Base-by-base conservation (phyloP, 164 flowering plant genomes). In the Santalum album region DNA sequence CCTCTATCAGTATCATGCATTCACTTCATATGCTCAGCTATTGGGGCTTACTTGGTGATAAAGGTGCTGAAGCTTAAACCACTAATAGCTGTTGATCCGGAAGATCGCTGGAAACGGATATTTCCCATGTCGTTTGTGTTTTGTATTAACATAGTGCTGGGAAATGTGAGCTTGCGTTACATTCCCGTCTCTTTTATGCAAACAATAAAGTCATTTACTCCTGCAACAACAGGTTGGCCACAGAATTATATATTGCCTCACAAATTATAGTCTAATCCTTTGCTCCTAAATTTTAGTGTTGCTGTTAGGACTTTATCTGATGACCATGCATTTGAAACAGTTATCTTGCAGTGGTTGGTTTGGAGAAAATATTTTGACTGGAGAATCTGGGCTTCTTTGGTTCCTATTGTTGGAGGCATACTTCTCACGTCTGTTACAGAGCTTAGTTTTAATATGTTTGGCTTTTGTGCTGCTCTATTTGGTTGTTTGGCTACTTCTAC, bases 151-250 rank as follows among this genome's bases (percentile, higher is more conserved):
- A 92, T 92, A 57, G 96, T 89, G 32, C 51, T 92, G 72, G 98
- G 98, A 49, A 92, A 92, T 71, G 89, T 88, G 53, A 91, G 98
- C 81, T 71, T 91, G 24, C 81, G 98, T 9, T 91, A 82, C 68
- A 88, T 91, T 57, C 98, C 98, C 40, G 98, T 91, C 48, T 91
- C 98, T 22, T 91, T 91, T 65, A 91, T 91, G 98, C 98, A 91
- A 71, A 91, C 98, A 10, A 88, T 91, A 53, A 91, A 91, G 72
- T 91, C 98, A 0, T 91, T 91, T 65, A 91, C 96, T 60, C 98
- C 98, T 58, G 98, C 98, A 62, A 91, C 98, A 51, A 91, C 98
- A 78, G 98, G 98, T 91, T 49, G 60, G 80, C 19, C 55, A 59
- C 15, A 23, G 5, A 51, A 21, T 20, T 38, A 11, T 11, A 3